Conservation (phyloP, 306 rosid genomes). For the Amphicarpaea edgeworthii region DNA sequence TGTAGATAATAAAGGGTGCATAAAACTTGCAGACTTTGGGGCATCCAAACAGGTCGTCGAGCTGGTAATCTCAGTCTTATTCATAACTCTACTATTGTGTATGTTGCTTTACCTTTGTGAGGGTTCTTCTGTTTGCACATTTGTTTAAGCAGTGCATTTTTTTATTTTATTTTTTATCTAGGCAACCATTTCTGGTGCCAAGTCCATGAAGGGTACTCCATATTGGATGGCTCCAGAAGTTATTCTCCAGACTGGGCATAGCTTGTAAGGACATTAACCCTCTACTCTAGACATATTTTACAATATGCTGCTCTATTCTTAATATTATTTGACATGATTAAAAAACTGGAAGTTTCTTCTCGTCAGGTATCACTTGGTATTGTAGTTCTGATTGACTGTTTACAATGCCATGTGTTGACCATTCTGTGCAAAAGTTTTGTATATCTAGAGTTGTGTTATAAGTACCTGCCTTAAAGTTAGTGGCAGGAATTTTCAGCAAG, state of each 20-base stretch:
- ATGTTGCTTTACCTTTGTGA: conserved; percentile 32
- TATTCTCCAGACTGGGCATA: conserved; percentile 98
- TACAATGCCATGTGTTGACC: conserved; percentile 20
- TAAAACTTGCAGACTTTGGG: conserved; percentile 99
- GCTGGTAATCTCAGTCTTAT: conserved; percentile 70
- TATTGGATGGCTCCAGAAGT: conserved; percentile 99
- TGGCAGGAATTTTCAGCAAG: conserved; percentile 20
- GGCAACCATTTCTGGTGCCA: conserved; percentile 99
- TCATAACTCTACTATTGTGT: conserved; percentile 34
- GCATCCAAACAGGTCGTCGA: conserved; percentile 98
- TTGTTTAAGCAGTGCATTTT: conserved; percentile 43
- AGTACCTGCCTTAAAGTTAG: conserved; percentile 19
- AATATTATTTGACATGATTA: conserved; percentile 31
- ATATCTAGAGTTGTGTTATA: conserved; percentile 26
- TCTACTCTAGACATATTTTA: conserved; percentile 46
- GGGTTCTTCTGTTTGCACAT: conserved; percentile 29
- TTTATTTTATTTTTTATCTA: conserved; percentile 42
- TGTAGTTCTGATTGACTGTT: conserved; percentile 1
- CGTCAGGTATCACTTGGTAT: conserved; percentile 23
- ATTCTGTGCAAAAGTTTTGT: conserved; percentile 15
- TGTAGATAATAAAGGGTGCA: conserved; percentile 98
- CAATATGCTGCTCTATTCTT: conserved; percentile 35
- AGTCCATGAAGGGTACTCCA: conserved; percentile 99
- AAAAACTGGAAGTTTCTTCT: conserved; percentile 38
- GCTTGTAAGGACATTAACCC: conserved; percentile 78